Percentiles rank a stretch among this genome's conserved stretches.
These are phyloP conservation scores for Cryptococcus sp. DNA, from an alignment of 1,284 basidiomycete species.

Conservation along the genomic window DNA sequence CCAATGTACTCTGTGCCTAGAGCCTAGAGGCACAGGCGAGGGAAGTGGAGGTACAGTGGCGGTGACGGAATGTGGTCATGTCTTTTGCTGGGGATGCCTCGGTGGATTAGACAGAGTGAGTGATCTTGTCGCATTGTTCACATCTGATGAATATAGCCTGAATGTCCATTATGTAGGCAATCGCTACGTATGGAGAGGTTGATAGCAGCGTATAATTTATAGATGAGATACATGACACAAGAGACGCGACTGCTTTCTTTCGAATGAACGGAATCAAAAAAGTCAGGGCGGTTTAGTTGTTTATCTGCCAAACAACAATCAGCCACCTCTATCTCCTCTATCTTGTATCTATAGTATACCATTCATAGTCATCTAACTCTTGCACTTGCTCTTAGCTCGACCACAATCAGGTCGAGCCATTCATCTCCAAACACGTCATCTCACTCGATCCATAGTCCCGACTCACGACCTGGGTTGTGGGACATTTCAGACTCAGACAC, in stretches of 20 bases:
- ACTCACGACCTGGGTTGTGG: no score
- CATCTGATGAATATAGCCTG: conserved; percentile 54
- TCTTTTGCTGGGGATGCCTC: conserved; percentile 94
- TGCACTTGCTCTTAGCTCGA: neutral
- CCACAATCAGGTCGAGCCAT: conserved; percentile 2
- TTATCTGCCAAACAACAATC: conserved; percentile 12
- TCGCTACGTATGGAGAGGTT: conserved; percentile 66
- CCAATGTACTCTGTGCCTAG: conserved; percentile 80
- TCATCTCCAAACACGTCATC: conserved; percentile 1
- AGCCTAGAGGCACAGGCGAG: conserved; percentile 64
- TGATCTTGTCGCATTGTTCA: conserved; percentile 1
- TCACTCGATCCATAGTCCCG: conserved; percentile 1
- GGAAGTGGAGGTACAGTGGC: conserved; percentile 53
- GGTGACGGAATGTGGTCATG: conserved; percentile 87
- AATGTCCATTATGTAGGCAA: conserved; percentile 84
- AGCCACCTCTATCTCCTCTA: neutral
- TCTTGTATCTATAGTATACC: no score
- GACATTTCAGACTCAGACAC: no score
- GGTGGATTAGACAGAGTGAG: conserved; percentile 81
- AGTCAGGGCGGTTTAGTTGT: neutral
- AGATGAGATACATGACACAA: conserved; percentile 8
- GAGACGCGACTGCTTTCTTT: neutral
- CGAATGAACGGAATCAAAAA: neutral
- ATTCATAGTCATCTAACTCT: no score
- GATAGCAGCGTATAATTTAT: conserved; percentile 80